Evolutionary conservation across 2,329 filamentous ascomycete species (phyloP).

Genomic region (Aphanocladium album): DNA sequence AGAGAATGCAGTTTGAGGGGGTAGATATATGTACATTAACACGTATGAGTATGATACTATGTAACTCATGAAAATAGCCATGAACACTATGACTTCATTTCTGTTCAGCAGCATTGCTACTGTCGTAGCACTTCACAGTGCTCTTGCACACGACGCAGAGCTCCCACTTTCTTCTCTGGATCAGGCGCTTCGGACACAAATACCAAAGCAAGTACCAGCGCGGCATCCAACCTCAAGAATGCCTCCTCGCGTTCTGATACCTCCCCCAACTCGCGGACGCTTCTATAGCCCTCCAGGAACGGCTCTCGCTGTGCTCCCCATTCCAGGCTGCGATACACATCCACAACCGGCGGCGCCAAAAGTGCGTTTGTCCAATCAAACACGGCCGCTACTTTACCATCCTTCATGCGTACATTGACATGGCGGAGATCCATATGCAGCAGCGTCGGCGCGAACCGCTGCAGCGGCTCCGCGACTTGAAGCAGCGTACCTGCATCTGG

Average conservation of each 20-base stretch:
- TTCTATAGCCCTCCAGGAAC: conserved; percentile 15
- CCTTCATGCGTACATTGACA: conserved; percentile 13
- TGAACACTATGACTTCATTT: background rate
- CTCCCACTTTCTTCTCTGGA: conserved; percentile 2
- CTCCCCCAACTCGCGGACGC: background rate
- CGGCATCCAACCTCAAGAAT: conserved; percentile 16
- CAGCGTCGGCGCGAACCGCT: conserved; percentile 1
- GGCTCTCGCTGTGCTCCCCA: conserved; percentile 1
- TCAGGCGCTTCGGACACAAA: conserved; percentile 19
- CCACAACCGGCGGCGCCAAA: conserved; percentile 14
- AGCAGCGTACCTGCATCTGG: background rate
- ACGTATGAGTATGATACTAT: background rate
- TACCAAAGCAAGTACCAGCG: conserved; percentile 17
- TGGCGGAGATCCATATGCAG: conserved; percentile 19
- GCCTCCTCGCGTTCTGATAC: conserved; percentile 12
- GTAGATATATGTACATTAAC: background rate
- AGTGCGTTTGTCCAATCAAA: conserved; percentile 18
- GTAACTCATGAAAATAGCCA: background rate
- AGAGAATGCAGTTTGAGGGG: conserved; percentile 24
- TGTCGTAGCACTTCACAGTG: background rate
- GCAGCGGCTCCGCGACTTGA: conserved; percentile 8
- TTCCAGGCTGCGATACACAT: conserved; percentile 17
- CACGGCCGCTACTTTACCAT: conserved; percentile 11
- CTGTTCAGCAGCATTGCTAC: background rate
- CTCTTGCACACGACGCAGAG: conserved; percentile 15